Conservation (phyloP, 2,329 filamentous ascomycete genomes). For the Aaosphaeria arxii region DNA sequence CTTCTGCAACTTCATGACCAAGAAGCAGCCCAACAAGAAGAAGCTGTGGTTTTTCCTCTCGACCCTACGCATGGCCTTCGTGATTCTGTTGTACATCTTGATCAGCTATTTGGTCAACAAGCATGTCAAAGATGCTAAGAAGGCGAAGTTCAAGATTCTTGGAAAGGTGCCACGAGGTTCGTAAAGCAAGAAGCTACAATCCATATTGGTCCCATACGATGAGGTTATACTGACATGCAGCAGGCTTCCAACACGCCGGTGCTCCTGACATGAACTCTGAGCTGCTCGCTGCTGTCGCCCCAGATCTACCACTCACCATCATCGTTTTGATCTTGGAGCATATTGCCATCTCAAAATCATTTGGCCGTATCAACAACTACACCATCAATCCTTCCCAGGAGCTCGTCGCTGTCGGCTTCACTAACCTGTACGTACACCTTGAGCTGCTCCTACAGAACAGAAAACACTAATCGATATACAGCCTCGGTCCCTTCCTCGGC, state of each 20-base stretch:
- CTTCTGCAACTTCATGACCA: constrained; percentile 62
- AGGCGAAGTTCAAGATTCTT: constrained; percentile 72
- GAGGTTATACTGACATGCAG: neutral
- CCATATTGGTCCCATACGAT: neutral
- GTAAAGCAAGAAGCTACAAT: constrained; percentile 3
- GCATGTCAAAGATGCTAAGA: constrained; percentile 46
- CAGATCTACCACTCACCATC: constrained; percentile 76
- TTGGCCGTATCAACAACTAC: constrained; percentile 94
- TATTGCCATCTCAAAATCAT: constrained; percentile 95
- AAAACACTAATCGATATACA: no score
- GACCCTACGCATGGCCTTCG: constrained; percentile 85
- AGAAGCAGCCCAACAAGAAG: constrained; percentile 67
- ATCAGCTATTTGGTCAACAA: constrained; percentile 84
- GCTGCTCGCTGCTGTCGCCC: constrained; percentile 66
- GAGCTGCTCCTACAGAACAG: no score
- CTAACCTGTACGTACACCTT: constrained; percentile 57
- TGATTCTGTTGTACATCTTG: constrained; percentile 88
- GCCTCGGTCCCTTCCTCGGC: constrained; percentile 81
- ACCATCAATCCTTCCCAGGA: constrained; percentile 96
- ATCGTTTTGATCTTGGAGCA: constrained; percentile 97
- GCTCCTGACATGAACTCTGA: constrained; percentile 65
- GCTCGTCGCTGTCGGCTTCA: constrained; percentile 88
- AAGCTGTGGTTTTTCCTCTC: constrained; percentile 87
- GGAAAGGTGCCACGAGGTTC: constrained; percentile 70
- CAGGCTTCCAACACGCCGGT: constrained; percentile 75